A percentile compares a stretch with the other conserved stretches of the same genome.
Conservation (phyloP, 805 yeast species). For the Helenozyma baotianmanensis region DNA sequence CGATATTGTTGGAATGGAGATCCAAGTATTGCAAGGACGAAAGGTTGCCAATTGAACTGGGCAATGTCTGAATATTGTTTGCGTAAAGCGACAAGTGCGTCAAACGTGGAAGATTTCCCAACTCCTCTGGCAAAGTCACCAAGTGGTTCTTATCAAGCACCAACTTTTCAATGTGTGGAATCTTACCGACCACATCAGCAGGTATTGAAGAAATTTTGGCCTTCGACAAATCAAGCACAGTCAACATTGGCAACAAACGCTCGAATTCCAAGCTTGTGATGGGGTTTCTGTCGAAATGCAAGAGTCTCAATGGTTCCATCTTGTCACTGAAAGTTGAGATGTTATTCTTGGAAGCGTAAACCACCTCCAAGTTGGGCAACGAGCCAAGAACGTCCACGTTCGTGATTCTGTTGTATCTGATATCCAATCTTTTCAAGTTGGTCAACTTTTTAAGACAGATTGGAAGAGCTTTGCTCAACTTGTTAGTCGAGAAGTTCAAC, state of each 20-base stretch:
- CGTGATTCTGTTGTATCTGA: conserved; percentile 62
- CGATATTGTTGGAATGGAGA: conserved; percentile 78
- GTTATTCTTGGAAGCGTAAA: conserved; percentile 69
- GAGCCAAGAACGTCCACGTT: conserved; percentile 53
- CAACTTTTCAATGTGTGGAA: conserved; percentile 67
- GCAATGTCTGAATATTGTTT: conserved; percentile 71
- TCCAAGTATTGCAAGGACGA: conserved; percentile 63
- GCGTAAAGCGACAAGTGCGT: conserved; percentile 64
- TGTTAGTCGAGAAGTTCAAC: conserved; percentile 72
- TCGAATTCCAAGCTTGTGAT: conserved; percentile 61
- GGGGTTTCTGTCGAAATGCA: conserved; percentile 80
- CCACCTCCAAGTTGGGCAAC: conserved; percentile 62
- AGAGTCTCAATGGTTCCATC: conserved; percentile 57
- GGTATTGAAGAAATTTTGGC: conserved; percentile 80
- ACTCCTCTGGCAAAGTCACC: conserved; percentile 66
- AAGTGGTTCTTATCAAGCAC: conserved; percentile 79
- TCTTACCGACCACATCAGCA: conserved; percentile 51
- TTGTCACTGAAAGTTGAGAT: conserved; percentile 65
- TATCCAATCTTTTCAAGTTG: conserved; percentile 65
- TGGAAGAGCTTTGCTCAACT: conserved; percentile 51
- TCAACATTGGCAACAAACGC: conserved; percentile 54
- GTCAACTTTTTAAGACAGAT: conserved; percentile 46
- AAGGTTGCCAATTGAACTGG: conserved; percentile 59
- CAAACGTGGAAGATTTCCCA: conserved; percentile 55
- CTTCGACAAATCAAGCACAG: conserved; percentile 70